These are phyloP conservation scores for Trichomonas gallinae DNA, from an alignment of 208 protist species.

Conservation along the genomic window DNA sequence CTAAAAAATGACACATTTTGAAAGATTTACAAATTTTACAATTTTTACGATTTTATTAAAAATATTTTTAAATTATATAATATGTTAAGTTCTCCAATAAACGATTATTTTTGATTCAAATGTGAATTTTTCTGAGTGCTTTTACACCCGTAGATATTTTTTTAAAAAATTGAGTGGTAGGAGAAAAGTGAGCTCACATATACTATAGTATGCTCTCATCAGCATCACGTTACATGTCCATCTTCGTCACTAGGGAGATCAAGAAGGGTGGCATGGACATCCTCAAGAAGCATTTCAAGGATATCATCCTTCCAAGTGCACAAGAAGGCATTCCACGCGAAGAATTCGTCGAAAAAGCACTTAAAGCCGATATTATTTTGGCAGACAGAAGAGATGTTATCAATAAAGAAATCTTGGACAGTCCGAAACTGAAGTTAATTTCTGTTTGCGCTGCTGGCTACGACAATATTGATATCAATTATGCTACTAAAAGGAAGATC, in stretches of 20 bases:
- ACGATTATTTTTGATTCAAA: too few species aligned
- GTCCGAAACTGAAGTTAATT: not conserved
- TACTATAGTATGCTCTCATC: not conserved
- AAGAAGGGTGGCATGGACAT: not conserved
- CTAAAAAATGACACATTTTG: too few species aligned
- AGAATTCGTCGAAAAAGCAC: not conserved
- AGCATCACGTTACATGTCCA: not conserved
- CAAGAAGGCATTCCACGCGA: not conserved
- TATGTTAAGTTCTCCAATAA: too few species aligned
- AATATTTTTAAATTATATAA: too few species aligned
- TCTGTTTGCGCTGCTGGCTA: constrained; percentile 26
- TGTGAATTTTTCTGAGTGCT: too few species aligned
- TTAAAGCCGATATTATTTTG: not conserved
- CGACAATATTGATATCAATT: constrained; percentile 32
- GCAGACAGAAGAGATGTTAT: not conserved
- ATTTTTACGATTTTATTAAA: too few species aligned
- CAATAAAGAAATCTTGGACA: not conserved
- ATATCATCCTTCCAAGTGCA: not conserved
- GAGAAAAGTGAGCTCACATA: too few species aligned
- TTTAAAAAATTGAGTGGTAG: too few species aligned
- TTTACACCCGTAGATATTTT: too few species aligned
- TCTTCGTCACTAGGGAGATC: not conserved
- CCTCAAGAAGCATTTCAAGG: not conserved
- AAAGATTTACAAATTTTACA: too few species aligned
- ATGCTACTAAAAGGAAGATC: not conserved